phyloP scores from a whole-genome alignment of 306 rosid genomes.

The Lablab purpureus region DNA sequence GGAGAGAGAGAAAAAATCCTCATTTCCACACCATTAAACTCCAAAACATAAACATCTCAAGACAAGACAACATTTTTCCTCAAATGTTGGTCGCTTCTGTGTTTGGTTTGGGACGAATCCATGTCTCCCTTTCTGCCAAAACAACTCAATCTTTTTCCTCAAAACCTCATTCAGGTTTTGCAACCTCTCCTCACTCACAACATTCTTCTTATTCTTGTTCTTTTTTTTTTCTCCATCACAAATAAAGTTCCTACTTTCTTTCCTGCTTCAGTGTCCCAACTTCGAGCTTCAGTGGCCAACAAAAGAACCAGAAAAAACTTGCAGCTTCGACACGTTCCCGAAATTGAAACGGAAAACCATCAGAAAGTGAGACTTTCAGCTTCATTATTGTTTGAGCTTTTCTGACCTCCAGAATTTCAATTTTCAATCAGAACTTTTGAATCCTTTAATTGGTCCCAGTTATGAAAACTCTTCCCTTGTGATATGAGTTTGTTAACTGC shows the following conservation, averaged over 20 bases:
- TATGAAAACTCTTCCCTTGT: neutral
- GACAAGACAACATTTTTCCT: neutral
- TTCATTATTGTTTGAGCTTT: neutral
- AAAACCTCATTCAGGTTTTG: neutral
- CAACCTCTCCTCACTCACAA: no score
- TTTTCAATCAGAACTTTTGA: neutral
- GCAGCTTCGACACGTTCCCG: constrained; percentile 33
- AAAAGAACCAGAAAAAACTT: constrained; percentile 52
- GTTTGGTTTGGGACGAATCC: neutral
- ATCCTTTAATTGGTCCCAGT: neutral
- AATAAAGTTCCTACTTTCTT: constrained; percentile 16
- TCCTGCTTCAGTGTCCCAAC: constrained; percentile 53
- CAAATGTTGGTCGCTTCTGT: neutral
- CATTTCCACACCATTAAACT: no score
- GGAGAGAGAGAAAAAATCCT: no score
- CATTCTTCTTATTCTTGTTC: neutral
- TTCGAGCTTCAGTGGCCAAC: constrained; percentile 53
- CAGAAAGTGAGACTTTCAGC: constrained; percentile 47
- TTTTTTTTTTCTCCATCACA: no score
- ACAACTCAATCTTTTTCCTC: neutral
- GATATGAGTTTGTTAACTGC: neutral
- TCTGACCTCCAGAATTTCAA: neutral
- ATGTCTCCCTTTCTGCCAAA: neutral
- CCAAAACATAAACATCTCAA: no score
- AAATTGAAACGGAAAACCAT: constrained; percentile 30